phyloP scores from a whole-genome alignment of 139 green algal species.

The Trebouxia sp. region DNA sequence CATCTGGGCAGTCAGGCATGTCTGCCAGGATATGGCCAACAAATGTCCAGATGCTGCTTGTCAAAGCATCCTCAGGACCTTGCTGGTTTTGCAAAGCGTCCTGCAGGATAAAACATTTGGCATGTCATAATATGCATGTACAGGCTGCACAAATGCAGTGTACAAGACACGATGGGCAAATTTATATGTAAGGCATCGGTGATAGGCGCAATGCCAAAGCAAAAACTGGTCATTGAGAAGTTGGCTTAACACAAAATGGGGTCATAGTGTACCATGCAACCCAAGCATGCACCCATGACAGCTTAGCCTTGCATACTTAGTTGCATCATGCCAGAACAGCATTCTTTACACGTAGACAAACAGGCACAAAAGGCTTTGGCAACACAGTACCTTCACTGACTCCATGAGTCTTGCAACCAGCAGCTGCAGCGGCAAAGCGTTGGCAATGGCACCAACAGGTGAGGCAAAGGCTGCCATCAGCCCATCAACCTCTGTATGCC shows the following conservation, averaged over 20 bases:
- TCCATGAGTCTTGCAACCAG: neutral
- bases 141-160: too few relatives aligned
- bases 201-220: too few relatives aligned
- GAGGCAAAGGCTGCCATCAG: neutral
- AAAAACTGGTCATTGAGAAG: too few relatives aligned
- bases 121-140: too few relatives aligned
- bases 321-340: too few relatives aligned
- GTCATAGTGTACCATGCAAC: too few relatives aligned
- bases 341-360: neutral
- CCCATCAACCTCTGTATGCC: neutral
- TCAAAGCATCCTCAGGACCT: neutral
- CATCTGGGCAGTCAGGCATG: neutral
- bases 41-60: neutral
- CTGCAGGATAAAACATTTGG: neutral
- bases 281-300: too few relatives aligned
- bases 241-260: too few relatives aligned
- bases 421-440: neutral
- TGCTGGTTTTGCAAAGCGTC: neutral
- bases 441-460: neutral
- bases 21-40: neutral
- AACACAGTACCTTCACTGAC: neutral
- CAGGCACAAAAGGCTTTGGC: neutral
- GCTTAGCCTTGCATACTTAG: too few relatives aligned
- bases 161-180: too few relatives aligned
- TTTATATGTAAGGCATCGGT: too few relatives aligned